Evolutionary conservation across 331 rosid genomes (phyloP).

Genomic region (Acacia pycnantha): DNA sequence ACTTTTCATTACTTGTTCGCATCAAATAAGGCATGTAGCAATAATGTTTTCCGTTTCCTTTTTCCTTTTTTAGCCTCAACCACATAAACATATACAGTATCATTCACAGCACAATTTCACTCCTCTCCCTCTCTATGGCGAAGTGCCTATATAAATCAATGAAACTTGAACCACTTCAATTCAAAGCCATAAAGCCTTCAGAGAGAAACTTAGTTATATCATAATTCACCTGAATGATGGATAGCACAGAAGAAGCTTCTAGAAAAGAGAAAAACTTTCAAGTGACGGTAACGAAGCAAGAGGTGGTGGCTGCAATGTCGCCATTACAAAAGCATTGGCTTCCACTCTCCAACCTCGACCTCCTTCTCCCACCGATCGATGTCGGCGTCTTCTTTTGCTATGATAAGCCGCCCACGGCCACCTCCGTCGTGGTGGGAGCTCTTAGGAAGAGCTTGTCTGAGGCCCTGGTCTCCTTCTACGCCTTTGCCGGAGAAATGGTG

Average conservation of each 20-base stretch:
- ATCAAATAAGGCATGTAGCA: no score
- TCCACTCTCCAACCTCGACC: constrained; percentile 72
- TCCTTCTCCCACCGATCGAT: constrained; percentile 57
- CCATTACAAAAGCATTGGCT: constrained; percentile 68
- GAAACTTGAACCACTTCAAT: neutral
- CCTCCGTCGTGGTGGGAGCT: neutral
- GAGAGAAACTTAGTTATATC: no score
- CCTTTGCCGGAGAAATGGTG: constrained; percentile 61
- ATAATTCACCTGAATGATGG: neutral
- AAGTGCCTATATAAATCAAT: neutral
- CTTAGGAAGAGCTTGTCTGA: constrained; percentile 52
- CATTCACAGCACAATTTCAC: neutral
- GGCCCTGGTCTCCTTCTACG: constrained; percentile 51
- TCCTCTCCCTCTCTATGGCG: neutral
- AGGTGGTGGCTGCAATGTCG: constrained; percentile 48
- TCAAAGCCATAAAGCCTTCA: neutral
- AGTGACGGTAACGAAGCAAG: constrained; percentile 26
- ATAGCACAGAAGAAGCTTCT: neutral
- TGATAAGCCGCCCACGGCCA: constrained; percentile 8
- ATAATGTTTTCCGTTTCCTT: neutral
- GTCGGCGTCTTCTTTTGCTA: constrained; percentile 69
- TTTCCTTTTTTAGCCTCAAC: neutral
- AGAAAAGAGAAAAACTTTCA: neutral
- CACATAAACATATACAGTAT: neutral
- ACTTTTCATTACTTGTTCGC: no score